Conservation (phyloP, 1,284 basidiomycete genomes). For the Cutaneotrichosporon spelunceum region DNA sequence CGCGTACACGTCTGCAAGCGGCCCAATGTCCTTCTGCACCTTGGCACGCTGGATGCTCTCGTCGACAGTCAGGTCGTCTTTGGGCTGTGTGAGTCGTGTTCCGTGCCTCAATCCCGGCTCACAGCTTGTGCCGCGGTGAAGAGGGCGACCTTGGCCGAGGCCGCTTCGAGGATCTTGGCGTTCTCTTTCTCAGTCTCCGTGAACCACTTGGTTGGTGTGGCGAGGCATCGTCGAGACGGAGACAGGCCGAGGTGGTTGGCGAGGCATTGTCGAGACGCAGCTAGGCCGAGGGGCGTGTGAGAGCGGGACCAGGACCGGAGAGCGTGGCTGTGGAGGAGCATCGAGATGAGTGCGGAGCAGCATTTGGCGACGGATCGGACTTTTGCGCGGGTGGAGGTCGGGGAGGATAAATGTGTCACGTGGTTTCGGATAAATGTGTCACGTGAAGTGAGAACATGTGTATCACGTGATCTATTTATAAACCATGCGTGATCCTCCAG, state of each 20-base stretch:
- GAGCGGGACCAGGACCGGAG: neutral
- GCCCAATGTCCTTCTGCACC: slow-evolving; percentile 58
- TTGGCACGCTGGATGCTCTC: slow-evolving; percentile 55
- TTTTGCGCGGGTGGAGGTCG: slow-evolving; percentile 4
- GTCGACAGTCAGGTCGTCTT: slow-evolving; percentile 24
- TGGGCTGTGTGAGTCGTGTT: slow-evolving; percentile 11
- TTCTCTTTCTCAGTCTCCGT: slow-evolving; percentile 15
- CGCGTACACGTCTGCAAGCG: slow-evolving; percentile 57
- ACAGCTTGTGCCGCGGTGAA: slow-evolving; percentile 13
- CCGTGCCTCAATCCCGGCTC: neutral
- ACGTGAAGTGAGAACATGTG: no score
- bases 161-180: slow-evolving; percentile 19
- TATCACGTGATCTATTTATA: no score
- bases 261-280: neutral
- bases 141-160: slow-evolving; percentile 12
- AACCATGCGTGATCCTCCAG: no score
- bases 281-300: neutral
- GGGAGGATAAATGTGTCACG: neutral
- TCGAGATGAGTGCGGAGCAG: neutral
- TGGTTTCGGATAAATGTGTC: neutral
- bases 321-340: neutral
- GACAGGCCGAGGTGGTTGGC: no score
- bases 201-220: slow-evolving; percentile 5
- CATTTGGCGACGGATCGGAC: neutral
- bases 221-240: neutral